phyloP scores from a whole-genome alignment of 306 rosid genomes.

The Leucaena leucocephala region DNA sequence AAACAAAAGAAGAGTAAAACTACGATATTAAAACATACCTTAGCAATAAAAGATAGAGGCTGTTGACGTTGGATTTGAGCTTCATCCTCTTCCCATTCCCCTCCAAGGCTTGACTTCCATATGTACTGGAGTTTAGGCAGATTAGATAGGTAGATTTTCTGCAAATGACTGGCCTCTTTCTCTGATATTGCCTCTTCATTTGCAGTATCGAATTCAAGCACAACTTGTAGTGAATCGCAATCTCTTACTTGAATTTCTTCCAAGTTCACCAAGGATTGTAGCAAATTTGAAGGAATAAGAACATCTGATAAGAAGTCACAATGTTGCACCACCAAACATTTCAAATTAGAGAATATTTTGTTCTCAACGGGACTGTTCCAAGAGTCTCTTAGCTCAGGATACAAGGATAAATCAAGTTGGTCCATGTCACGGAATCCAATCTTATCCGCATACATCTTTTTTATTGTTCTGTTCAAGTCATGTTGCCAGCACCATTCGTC shows the following conservation, averaged over 20 bases:
- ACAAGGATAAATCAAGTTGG: neutral
- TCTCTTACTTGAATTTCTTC: constrained; percentile 5
- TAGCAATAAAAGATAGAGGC: neutral
- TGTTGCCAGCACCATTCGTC: neutral
- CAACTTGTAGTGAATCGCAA: neutral
- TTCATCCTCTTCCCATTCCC: neutral
- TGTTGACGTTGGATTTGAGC: neutral
- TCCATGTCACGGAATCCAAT: neutral
- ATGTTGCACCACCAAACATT: neutral
- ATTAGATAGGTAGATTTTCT: neutral
- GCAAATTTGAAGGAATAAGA: neutral
- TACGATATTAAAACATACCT: neutral
- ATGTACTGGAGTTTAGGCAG: neutral
- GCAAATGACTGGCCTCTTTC: neutral
- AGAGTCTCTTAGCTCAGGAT: neutral
- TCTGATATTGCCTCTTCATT: neutral
- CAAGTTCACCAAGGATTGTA: neutral
- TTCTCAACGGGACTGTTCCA: neutral
- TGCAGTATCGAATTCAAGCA: neutral
- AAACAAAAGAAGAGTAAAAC: neutral
- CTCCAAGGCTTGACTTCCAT: neutral
- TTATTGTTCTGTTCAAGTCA: neutral
- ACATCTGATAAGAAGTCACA: neutral
- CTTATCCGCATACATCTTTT: neutral
- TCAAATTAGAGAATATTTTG: neutral